Percentiles rank a stretch among this genome's conserved stretches.
Conservation (phyloP, 2,329 filamentous ascomycete species). For the Pezicula carpinea region DNA sequence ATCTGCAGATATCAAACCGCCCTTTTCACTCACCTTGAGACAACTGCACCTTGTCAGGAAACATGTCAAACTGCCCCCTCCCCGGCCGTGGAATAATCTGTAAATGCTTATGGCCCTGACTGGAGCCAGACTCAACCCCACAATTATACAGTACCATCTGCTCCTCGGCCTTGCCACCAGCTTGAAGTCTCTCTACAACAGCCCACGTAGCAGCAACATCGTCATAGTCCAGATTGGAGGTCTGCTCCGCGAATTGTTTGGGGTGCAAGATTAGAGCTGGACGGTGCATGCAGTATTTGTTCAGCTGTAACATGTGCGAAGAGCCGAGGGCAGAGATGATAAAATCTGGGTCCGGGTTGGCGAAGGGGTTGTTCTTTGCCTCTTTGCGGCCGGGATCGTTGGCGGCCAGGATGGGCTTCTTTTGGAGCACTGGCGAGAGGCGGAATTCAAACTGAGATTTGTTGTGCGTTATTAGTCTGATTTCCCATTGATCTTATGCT, state of each 20-base stretch:
- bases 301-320: conserved; percentile 31
- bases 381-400: conserved; percentile 22
- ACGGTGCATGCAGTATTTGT: conserved; percentile 32
- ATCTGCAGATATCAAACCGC: no score
- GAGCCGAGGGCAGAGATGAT: conserved; percentile 24
- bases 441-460: conserved; percentile 25
- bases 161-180: conserved; percentile 3
- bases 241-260: conserved; percentile 32
- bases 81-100: conserved; percentile 34
- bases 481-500: no score
- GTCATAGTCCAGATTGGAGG: conserved; percentile 30
- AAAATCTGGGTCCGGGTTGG: conserved; percentile 27
- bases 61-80: conserved; percentile 12
- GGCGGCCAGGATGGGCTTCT: conserved; percentile 19
- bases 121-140: conserved; percentile 37
- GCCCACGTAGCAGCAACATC: conserved; percentile 34
- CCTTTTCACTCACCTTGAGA: neutral
- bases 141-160: conserved; percentile 41
- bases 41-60: conserved; percentile 15
- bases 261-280: conserved; percentile 36
- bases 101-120: conserved; percentile 41
- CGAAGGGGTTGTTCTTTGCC: conserved; percentile 20
- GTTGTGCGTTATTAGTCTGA: neutral
- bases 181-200: conserved; percentile 26
- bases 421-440: conserved; percentile 13